Evolutionary conservation across 2,329 filamentous ascomycete genomes (phyloP), one percentile per base, ranked within the genome.

Genomic region (Microdochium bolleyi): DNA sequence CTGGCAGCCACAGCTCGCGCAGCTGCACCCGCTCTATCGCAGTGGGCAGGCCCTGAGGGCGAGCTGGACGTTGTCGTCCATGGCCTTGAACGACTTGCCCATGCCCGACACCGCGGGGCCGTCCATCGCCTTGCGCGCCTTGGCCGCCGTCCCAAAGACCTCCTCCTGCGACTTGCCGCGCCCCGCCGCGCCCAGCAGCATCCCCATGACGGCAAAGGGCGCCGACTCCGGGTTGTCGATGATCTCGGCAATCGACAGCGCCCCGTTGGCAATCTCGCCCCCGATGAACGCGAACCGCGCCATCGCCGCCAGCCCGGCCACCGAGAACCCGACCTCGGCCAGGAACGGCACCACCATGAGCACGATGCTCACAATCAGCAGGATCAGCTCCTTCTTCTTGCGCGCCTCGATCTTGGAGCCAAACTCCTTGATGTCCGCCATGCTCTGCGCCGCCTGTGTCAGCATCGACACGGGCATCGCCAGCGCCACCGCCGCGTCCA

Each of bases 341-440:
- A 78, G 56, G 54, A 79, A 73, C 21, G 78, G 77, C 27, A 79
- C 66, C 25, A 80, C 64, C 38, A 76, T 74, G 51, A 81, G 66
- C 48, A 74, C 34, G 51, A 74, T 73, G 53, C 73, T 74, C 22
- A 78, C 57, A 14, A 73, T 67, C 27, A 52, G 49, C 13, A 64
- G 14, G 24, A 67, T 58, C 1, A 65, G 55, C 1, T 60, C 49
- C 9, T 56, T 57, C 11, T 59, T 59, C 27, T 65, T 54, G 0
- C 55, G 54, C 50, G 55, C 54, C 49, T 55, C 51, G 11, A 57
- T 52, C 22, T 62, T 41, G 49, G 60, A 57, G 0, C 55, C 63
- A 52, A 61, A 55, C 32, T 61, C 55, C 54, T 60, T 59, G 25
- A 66, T 57, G 25, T 59, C 51, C 24, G 59, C 50, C 61, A 67